A percentile compares a stretch with the other conserved stretches of the same genome.
Conservation (phyloP, 1,139 yeast species). For the Debaryomyces udenii region DNA sequence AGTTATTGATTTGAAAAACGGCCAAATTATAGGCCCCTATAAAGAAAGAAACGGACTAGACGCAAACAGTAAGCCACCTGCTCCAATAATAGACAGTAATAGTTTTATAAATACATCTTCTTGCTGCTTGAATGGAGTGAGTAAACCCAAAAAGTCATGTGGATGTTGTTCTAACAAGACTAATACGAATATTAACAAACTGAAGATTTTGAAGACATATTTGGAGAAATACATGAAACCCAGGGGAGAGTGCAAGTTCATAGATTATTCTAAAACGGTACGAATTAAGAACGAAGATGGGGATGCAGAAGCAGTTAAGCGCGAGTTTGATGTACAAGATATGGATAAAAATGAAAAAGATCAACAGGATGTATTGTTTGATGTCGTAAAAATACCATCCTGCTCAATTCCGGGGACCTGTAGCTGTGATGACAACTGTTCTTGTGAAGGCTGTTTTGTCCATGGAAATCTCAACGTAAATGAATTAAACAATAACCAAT, state of each 20-base stretch:
- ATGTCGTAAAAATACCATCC: slow-evolving; percentile 36
- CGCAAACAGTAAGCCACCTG: slow-evolving; percentile 19
- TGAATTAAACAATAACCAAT: slow-evolving; percentile 5
- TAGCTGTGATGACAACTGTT: slow-evolving; percentile 49
- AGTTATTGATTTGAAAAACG: slow-evolving; percentile 51
- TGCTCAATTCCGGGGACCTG: slow-evolving; percentile 57
- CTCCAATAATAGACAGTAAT: slow-evolving; percentile 33
- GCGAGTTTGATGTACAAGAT: not conserved
- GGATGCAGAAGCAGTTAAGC: not conserved
- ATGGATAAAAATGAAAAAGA: slow-evolving; percentile 5
- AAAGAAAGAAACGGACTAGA: slow-evolving; percentile 22
- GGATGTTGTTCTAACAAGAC: slow-evolving; percentile 34
- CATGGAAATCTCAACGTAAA: slow-evolving; percentile 35
- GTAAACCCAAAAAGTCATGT: slow-evolving; percentile 28
- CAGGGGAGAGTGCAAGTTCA: slow-evolving; percentile 11
- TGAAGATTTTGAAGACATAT: slow-evolving; percentile 41
- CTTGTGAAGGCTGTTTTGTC: slow-evolving; percentile 50
- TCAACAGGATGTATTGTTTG: slow-evolving; percentile 16
- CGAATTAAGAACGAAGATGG: slow-evolving; percentile 7
- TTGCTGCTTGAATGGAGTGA: slow-evolving; percentile 35
- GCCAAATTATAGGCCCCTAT: slow-evolving; percentile 48
- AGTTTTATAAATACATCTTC: slow-evolving; percentile 40
- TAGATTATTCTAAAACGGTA: slow-evolving; percentile 10
- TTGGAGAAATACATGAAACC: slow-evolving; percentile 28
- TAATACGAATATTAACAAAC: slow-evolving; percentile 31